phyloP scores from a whole-genome alignment of 305 asterid species.

The Solanum aculeatissimum region DNA sequence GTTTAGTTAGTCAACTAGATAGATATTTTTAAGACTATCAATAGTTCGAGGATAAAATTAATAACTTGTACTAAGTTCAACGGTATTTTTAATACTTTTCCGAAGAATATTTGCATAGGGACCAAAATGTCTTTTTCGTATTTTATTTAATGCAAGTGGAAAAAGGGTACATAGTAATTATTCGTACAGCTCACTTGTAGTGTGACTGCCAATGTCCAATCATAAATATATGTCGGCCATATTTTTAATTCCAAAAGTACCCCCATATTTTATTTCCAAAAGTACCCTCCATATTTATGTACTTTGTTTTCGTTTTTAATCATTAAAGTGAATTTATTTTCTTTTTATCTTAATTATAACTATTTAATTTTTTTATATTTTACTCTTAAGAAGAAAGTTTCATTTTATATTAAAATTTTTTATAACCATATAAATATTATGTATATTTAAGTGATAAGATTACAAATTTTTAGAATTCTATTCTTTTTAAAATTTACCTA shows the following conservation, averaged over 20 bases:
- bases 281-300: background rate
- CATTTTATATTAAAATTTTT: background rate
- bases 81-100: no score
- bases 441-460: background rate
- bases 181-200: slow-evolving; percentile 38
- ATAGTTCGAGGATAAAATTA: no score
- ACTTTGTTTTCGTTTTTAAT: background rate
- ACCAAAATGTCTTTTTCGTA: background rate
- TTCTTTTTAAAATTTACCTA: background rate
- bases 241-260: slow-evolving; percentile 13
- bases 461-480: background rate
- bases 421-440: background rate
- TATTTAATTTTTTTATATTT: background rate
- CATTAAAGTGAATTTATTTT: background rate
- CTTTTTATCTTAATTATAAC: background rate
- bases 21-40: no score
- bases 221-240: slow-evolving; percentile 9
- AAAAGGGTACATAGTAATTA: slow-evolving; percentile 13
- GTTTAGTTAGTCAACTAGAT: no score
- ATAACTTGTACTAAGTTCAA: no score
- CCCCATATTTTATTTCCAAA: slow-evolving; percentile 7
- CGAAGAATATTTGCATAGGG: background rate
- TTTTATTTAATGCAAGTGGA: background rate
- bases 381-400: background rate
- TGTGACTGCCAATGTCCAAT: slow-evolving; percentile 15